Conservation (phyloP, 768 basidiomycete genomes). For the Symmetrospora coprosmae region DNA sequence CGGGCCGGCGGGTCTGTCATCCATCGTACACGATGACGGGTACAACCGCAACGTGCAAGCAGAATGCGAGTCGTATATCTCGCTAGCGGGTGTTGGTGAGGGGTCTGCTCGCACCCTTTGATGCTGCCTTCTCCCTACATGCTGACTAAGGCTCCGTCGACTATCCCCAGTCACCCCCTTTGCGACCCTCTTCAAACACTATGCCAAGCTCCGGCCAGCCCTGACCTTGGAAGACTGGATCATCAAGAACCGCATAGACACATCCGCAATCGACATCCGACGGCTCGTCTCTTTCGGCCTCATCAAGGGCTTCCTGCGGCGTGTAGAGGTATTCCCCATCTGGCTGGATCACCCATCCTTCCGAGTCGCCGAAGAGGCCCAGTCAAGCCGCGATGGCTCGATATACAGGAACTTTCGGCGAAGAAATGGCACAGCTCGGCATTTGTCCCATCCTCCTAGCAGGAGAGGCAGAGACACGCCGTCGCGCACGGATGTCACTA, state of each 20-base stretch:
- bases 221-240: constrained; percentile 80
- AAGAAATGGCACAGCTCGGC: not conserved
- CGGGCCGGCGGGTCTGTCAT: constrained; percentile 9
- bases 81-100: constrained; percentile 30
- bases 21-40: constrained; percentile 25
- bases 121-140: constrained; percentile 10
- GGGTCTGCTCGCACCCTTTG: not conserved
- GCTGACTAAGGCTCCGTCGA: no score
- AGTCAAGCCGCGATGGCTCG: constrained; percentile 23
- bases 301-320: constrained; percentile 90
- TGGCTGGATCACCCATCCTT: constrained; percentile 38
- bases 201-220: constrained; percentile 70
- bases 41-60: constrained; percentile 62
- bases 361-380: constrained; percentile 32
- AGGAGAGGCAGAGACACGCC: no score
- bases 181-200: constrained; percentile 71
- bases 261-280: constrained; percentile 68
- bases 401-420: not conserved
- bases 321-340: constrained; percentile 86
- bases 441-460: no score
- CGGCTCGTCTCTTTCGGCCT: constrained; percentile 96
- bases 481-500: no score
- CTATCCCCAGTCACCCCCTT: constrained; percentile 49
- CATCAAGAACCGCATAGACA: constrained; percentile 54
- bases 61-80: constrained; percentile 87